Percentiles rank a stretch among this genome's conserved stretches.
These are phyloP conservation scores for Colletotrichum sp. DNA, from an alignment of 2,329 filamentous ascomycete genomes.

Conservation along the genomic window DNA sequence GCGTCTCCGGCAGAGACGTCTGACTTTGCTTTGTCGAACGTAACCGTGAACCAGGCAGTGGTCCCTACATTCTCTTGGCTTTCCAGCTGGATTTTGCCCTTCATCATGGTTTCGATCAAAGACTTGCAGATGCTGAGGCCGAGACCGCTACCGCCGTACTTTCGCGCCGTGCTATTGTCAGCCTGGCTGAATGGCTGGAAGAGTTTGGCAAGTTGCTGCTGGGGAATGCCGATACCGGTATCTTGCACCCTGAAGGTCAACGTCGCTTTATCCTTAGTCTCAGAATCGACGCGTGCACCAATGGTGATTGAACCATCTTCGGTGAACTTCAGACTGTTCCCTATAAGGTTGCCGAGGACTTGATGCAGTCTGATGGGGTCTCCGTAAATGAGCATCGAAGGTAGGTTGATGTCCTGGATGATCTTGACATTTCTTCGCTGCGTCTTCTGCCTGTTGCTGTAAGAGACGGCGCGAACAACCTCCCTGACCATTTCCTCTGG, in stretches of 20 bases:
- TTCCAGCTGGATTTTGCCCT: constrained; percentile 82
- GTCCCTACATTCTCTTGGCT: constrained; percentile 76
- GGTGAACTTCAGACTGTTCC: constrained; percentile 94
- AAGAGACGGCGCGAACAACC: constrained; percentile 69
- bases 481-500: constrained; percentile 71
- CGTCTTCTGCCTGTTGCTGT: constrained; percentile 68
- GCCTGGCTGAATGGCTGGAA: constrained; percentile 95
- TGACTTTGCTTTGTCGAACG: constrained; percentile 80
- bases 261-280: constrained; percentile 72
- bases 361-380: constrained; percentile 72
- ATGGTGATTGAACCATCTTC: constrained; percentile 87
- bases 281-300: constrained; percentile 73
- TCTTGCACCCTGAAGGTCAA: constrained; percentile 88
- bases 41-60: constrained; percentile 79
- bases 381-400: constrained; percentile 75
- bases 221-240: constrained; percentile 89
- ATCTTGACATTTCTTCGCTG: constrained; percentile 68
- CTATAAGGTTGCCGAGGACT: constrained; percentile 82
- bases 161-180: constrained; percentile 86
- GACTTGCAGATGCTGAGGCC: constrained; percentile 95
- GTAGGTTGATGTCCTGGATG: constrained; percentile 72
- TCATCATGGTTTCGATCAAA: constrained; percentile 90
- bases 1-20: constrained; percentile 64
- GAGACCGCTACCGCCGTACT: constrained; percentile 90
- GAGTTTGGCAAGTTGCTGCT: constrained; percentile 81